A percentile compares a stretch with the other conserved stretches of the same genome.
Conservation (phyloP, 805 yeast species). For the Candida awuae region DNA sequence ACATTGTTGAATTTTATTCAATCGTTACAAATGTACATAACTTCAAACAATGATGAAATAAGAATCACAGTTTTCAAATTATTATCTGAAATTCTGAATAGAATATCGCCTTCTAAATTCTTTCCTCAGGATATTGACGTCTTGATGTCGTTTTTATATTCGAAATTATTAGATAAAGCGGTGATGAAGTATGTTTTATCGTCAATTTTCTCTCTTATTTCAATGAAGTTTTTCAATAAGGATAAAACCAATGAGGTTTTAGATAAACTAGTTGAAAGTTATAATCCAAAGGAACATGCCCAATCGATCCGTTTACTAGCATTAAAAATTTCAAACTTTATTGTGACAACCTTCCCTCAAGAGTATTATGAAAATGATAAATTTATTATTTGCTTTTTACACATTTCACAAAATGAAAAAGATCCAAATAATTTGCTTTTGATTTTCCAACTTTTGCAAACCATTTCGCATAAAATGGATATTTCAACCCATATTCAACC, state of each 20-base stretch:
- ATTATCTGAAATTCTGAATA: constrained; percentile 30
- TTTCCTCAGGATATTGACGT: constrained; percentile 42
- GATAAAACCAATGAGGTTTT: constrained; percentile 33
- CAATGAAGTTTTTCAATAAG: constrained; percentile 41
- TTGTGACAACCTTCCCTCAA: constrained; percentile 27
- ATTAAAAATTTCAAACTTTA: constrained; percentile 39
- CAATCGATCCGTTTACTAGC: constrained; percentile 57
- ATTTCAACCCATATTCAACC: constrained; percentile 46
- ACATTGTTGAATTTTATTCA: constrained; percentile 11
- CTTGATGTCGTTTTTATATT: constrained; percentile 47
- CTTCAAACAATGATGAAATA: constrained; percentile 37
- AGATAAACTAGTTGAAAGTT: constrained; percentile 29
- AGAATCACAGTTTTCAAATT: constrained; percentile 36
- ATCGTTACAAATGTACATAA: constrained; percentile 31
- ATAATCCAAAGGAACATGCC: constrained; percentile 48
- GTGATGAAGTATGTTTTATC: constrained; percentile 43
- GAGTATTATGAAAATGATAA: constrained; percentile 28
- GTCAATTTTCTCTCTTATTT: constrained; percentile 46
- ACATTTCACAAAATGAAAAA: constrained; percentile 78
- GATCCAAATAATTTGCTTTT: constrained; percentile 82
- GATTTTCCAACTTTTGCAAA: constrained; percentile 51
- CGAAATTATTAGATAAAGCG: constrained; percentile 59
- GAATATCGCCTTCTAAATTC: constrained; percentile 21
- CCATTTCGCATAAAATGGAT: constrained; percentile 37
- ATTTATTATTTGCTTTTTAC: constrained; percentile 51